Evolutionary conservation across 805 yeast genomes (phyloP).

Genomic region (Scheffersomyces coipomensis): DNA sequence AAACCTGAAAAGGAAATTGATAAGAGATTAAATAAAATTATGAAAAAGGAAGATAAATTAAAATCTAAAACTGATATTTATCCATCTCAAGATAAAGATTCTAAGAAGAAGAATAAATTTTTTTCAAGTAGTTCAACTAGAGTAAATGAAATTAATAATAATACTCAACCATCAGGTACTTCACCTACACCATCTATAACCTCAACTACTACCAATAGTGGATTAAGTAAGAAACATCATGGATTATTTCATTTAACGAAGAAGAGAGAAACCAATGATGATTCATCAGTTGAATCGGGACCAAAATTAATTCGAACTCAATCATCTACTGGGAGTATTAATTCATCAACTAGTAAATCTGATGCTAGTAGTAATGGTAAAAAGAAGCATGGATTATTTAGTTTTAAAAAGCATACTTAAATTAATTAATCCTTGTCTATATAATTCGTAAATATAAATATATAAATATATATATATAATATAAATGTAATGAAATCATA

Average conservation of each 20-base stretch:
- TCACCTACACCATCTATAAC: not conserved
- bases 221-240: conserved; percentile 12
- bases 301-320: conserved; percentile 10
- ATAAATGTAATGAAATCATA: no score
- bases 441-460: no score
- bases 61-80: conserved; percentile 10
- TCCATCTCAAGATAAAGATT: conserved; percentile 6
- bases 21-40: conserved; percentile 28
- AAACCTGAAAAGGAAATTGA: conserved; percentile 28
- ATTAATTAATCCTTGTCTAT: no score
- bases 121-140: not conserved
- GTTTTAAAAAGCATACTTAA: conserved; percentile 12
- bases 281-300: conserved; percentile 6
- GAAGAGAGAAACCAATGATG: conserved; percentile 12
- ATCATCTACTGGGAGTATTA: conserved; percentile 17
- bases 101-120: conserved; percentile 3
- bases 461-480: no score
- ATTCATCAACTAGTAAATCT: conserved; percentile 17
- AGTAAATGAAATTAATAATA: not conserved
- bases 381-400: conserved; percentile 16
- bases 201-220: conserved; percentile 4
- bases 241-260: conserved; percentile 18
- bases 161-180: no score
- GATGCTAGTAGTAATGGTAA: conserved; percentile 6
- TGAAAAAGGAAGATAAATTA: conserved; percentile 28